Conservation (phyloP, 169 alveolate species). For the Perkinsus chesapeaki region DNA sequence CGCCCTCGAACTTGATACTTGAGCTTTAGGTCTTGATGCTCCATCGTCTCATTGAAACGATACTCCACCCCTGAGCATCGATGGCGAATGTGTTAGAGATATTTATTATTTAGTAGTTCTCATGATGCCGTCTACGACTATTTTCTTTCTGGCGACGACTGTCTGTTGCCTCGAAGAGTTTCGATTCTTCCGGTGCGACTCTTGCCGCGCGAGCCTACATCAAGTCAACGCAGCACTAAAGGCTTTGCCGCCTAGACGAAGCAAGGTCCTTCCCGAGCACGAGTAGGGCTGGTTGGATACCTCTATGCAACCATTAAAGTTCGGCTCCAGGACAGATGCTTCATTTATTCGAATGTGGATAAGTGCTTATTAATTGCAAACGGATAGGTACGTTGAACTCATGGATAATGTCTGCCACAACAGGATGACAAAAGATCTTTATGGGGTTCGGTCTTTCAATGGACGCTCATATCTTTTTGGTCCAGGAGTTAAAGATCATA, state of each 20-base stretch:
- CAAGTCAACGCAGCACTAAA: background rate
- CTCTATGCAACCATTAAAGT: background rate
- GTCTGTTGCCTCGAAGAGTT: background rate
- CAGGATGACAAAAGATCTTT: background rate
- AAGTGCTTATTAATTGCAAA: too few species aligned
- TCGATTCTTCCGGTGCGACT: background rate
- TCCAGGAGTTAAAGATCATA: background rate
- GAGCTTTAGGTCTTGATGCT: too few species aligned
- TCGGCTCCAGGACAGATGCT: background rate
- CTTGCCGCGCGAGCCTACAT: background rate
- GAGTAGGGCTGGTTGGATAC: too few species aligned
- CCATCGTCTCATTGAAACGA: too few species aligned
- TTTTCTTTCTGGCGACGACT: background rate
- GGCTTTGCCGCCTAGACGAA: background rate
- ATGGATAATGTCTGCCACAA: background rate
- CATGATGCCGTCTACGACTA: too few species aligned
- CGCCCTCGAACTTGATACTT: too few species aligned
- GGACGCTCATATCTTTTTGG: background rate
- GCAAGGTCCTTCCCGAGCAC: background rate
- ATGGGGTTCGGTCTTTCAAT: background rate
- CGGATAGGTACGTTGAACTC: background rate
- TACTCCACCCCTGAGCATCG: too few species aligned
- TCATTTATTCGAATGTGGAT: background rate
- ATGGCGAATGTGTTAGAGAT: too few species aligned
- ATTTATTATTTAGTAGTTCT: too few species aligned